A percentile compares a stretch with the other conserved stretches of the same genome.
Conservation (phyloP, 2,329 filamentous ascomycete species). For the Fusarium luffae region DNA sequence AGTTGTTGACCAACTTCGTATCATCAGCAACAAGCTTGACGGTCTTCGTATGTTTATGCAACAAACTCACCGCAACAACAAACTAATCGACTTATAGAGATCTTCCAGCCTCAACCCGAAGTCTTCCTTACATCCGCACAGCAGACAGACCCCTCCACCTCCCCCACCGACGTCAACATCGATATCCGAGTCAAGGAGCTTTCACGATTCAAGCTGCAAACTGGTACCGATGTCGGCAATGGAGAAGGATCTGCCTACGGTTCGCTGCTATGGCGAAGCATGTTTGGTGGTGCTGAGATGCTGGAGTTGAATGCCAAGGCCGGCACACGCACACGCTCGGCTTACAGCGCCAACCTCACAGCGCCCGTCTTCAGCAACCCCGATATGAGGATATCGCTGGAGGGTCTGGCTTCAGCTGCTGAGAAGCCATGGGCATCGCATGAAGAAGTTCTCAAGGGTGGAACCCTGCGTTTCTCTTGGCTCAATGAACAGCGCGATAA, state of each 20-base stretch:
- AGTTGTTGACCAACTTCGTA: slow-evolving; percentile 77
- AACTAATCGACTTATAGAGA: slow-evolving; percentile 65
- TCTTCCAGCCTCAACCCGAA: slow-evolving; percentile 85
- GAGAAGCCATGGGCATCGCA: slow-evolving; percentile 94
- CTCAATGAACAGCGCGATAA: slow-evolving; percentile 70
- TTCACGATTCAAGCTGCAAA: slow-evolving; percentile 87
- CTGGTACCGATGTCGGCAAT: slow-evolving; percentile 93
- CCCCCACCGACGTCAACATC: slow-evolving; percentile 82
- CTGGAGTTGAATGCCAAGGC: slow-evolving; percentile 87
- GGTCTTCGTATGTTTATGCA: slow-evolving; percentile 72
- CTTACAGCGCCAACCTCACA: slow-evolving; percentile 88
- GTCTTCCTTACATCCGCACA: slow-evolving; percentile 84
- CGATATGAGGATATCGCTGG: slow-evolving; percentile 80
- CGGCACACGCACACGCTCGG: slow-evolving; percentile 89
- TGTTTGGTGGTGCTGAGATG: slow-evolving; percentile 93
- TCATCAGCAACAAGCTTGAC: slow-evolving; percentile 77
- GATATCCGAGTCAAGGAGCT: slow-evolving; percentile 86
- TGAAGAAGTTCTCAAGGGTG: slow-evolving; percentile 87
- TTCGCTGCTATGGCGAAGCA: slow-evolving; percentile 86
- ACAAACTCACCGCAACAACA: slow-evolving; percentile 24
- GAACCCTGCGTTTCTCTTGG: slow-evolving; percentile 81
- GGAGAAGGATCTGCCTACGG: slow-evolving; percentile 94
- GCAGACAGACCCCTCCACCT: slow-evolving; percentile 73
- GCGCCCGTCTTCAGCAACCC: slow-evolving; percentile 87
- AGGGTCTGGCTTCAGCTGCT: slow-evolving; percentile 84